These are phyloP conservation scores for Euphorbia tirucalli DNA, from an alignment of 345 rosid genomes.

Conservation along the genomic window DNA sequence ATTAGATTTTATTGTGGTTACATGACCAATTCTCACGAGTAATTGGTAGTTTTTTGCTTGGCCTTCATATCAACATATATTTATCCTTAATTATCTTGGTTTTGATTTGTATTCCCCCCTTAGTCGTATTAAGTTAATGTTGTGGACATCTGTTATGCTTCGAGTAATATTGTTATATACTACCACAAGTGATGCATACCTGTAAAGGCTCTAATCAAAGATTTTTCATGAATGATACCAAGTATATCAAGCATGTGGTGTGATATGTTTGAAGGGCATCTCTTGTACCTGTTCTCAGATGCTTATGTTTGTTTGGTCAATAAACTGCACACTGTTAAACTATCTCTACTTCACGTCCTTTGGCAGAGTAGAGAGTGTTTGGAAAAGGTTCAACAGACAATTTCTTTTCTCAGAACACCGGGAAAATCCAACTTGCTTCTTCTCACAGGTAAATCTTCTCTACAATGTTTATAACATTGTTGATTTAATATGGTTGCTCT, in stretches of 20 bases:
- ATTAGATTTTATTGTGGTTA: neutral
- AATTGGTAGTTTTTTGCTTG: neutral
- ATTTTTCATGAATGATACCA: neutral
- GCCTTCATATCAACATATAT: neutral
- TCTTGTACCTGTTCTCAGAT: neutral
- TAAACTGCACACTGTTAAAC: slow-evolving; percentile 10
- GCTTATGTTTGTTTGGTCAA: neutral
- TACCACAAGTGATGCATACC: neutral
- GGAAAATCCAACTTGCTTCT: slow-evolving; percentile 55
- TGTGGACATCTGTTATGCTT: neutral
- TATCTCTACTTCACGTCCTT: neutral
- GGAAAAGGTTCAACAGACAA: slow-evolving; percentile 67
- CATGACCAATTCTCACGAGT: neutral
- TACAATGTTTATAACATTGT: neutral
- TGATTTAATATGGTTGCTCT: neutral
- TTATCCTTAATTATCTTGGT: neutral
- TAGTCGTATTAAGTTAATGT: neutral
- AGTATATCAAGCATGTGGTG: too few relatives aligned
- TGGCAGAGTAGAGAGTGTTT: slow-evolving; percentile 83
- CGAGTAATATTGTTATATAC: neutral
- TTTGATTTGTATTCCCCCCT: neutral
- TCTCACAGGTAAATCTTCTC: slow-evolving; percentile 63
- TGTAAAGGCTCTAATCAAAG: neutral
- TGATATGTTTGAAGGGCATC: too few relatives aligned
- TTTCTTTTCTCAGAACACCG: slow-evolving; percentile 57